Base-by-base conservation (phyloP, 768 basidiomycete genomes). In the Mycena maculata region DNA sequence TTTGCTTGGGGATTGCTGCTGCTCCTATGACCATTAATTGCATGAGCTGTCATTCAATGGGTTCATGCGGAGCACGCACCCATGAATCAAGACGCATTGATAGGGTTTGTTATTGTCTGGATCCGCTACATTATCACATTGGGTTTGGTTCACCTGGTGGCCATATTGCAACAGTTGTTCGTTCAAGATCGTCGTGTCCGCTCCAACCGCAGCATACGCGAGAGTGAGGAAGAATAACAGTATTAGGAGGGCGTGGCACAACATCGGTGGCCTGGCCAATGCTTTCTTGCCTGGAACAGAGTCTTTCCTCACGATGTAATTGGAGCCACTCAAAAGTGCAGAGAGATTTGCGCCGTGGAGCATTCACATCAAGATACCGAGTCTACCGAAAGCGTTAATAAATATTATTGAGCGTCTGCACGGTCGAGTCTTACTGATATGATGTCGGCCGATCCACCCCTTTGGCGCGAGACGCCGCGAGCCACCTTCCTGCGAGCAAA, bases 21-120 rank as follows among this genome's bases (percentile, higher is more conserved):
- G n/a, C 39, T 59, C 47, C 63, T 64, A 28, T 33, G n/a, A 22
- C 22, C 16, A 18, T 5, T 3, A 18, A 18, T 5, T 3, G 15
- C 4, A 28, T 57, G 2, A 50, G 39, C 23, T 16, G 1, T 1
- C 8, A 2, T 28, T 10, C 12, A 18, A 11, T 45, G 23, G 20
- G 2, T 41, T 36, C 8, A 36, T 6, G 8, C 33, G 25, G 23
- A 16, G 27, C 22, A 60, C 57, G 28, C 25, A 66, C 65, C 65
- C 65, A 1, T 18, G 25, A 13, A 27, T 41, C 1, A 64, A 25
- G 4, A 57, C 65, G n/a, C 65, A 66, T 36, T 66, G 65, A 20
- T 66, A 66, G 3, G 56, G 56, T 23, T 48, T 13, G 30, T 65
- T 65, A 8, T 13, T 6, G 2, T 10, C 1, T n/a, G 6, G 22